Evolutionary conservation across 2,329 filamentous ascomycete genomes (phyloP).

Genomic region (Alternaria arborescens): DNA sequence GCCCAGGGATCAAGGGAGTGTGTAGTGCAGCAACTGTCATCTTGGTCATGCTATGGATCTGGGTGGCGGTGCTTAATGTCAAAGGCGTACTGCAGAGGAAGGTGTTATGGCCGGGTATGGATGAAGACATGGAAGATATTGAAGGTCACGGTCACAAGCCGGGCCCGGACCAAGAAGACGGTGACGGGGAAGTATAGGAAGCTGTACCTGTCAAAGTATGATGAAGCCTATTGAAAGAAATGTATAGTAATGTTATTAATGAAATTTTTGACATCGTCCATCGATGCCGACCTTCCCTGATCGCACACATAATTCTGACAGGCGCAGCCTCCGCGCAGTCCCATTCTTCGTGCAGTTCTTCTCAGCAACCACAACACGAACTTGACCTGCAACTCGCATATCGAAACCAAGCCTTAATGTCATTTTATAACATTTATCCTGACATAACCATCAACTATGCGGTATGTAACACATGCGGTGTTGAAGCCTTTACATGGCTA

Average conservation of each 20-base stretch:
- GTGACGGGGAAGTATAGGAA: neutral
- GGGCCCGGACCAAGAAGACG: constrained; percentile 16
- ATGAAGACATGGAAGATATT: constrained; percentile 62
- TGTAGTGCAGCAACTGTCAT: constrained; percentile 64
- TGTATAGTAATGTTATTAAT: neutral
- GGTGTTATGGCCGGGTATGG: constrained; percentile 67
- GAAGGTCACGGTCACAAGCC: constrained; percentile 23
- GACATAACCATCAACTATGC: constrained; percentile 9
- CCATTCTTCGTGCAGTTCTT: neutral
- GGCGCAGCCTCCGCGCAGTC: neutral
- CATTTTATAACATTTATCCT: constrained; percentile 15
- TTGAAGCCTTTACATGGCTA: constrained; percentile 22
- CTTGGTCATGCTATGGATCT: constrained; percentile 63
- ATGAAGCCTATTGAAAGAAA: neutral
- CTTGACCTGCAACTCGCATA: neutral
- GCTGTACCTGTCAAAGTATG: neutral
- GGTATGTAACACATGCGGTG: constrained; percentile 18
- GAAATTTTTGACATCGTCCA: neutral
- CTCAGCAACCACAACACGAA: neutral
- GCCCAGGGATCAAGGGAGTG: constrained; percentile 61
- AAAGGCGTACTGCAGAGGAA: constrained; percentile 56
- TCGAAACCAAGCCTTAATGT: constrained; percentile 5
- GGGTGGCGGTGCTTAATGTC: constrained; percentile 61
- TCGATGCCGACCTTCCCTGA: neutral
- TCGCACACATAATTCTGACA: neutral